Conservation (phyloP, 352 stramenopile species). For the Halophytophthora polymorphica region DNA sequence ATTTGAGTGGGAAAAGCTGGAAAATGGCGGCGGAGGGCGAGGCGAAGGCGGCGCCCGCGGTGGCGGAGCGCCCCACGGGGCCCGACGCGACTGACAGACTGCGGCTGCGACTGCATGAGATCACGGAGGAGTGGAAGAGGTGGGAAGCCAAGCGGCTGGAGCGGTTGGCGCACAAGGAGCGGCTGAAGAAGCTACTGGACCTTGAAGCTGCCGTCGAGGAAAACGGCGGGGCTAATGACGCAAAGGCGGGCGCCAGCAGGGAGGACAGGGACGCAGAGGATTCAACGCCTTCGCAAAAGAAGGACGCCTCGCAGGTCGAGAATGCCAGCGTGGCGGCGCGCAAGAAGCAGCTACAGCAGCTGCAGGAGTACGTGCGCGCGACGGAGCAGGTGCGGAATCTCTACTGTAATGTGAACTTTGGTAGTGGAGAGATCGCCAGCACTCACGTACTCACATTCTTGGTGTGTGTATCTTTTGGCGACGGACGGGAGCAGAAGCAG, state of each 20-base stretch:
- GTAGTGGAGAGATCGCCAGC: neutral
- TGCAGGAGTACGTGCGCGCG: slow-evolving; percentile 25
- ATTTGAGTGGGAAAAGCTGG: neutral
- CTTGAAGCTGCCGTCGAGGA: slow-evolving; percentile 12
- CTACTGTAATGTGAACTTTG: neutral
- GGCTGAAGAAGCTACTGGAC: slow-evolving; percentile 28
- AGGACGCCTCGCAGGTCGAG: neutral
- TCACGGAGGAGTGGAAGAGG: slow-evolving; percentile 9
- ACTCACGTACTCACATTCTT: neutral
- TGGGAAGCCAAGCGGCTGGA: slow-evolving; percentile 29
- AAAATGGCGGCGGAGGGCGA: slow-evolving; percentile 11
- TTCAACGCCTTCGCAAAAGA: neutral
- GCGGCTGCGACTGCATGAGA: slow-evolving; percentile 16
- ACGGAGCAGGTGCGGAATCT: slow-evolving; percentile 28
- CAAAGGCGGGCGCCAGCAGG: slow-evolving; percentile 6
- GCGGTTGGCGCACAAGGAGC: slow-evolving; percentile 20
- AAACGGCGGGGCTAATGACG: slow-evolving; percentile 5
- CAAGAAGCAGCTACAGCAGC: slow-evolving; percentile 38
- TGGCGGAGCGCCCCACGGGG: slow-evolving; percentile 4
- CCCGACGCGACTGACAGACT: slow-evolving; percentile 8
- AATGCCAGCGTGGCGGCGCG: slow-evolving; percentile 1
- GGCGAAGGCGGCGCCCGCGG: slow-evolving; percentile 4
- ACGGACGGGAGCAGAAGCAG: slow-evolving; percentile 22
- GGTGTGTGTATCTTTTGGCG: slow-evolving; percentile 1
- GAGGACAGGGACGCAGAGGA: neutral